phyloP scores from a whole-genome alignment of 352 stramenopile genomes.

The Phytophthora chlamydospora region DNA sequence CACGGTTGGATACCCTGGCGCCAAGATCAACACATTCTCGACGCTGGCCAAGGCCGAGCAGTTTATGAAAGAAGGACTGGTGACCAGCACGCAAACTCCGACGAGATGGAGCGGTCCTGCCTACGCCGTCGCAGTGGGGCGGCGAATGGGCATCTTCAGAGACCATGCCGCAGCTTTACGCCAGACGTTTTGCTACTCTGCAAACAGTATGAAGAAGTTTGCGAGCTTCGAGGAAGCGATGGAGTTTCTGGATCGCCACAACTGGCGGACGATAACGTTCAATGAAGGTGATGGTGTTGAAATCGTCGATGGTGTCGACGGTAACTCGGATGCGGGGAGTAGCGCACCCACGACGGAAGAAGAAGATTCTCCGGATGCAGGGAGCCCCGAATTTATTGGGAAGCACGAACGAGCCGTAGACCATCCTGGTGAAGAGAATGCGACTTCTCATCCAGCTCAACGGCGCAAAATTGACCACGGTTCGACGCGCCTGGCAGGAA shows the following conservation, averaged over 20 bases:
- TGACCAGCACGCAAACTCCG: neutral
- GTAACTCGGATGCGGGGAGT: neutral
- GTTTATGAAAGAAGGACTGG: slow-evolving; percentile 32
- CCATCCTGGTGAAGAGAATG: neutral
- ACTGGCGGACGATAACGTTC: slow-evolving; percentile 11
- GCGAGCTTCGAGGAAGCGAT: slow-evolving; percentile 44
- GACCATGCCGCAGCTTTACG: slow-evolving; percentile 41
- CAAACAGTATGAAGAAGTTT: slow-evolving; percentile 60
- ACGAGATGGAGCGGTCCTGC: neutral
- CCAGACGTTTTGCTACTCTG: slow-evolving; percentile 47
- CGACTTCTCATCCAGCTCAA: neutral
- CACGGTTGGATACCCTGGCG: slow-evolving; percentile 29
- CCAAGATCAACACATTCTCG: slow-evolving; percentile 58
- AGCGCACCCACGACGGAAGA: neutral
- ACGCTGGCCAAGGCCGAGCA: slow-evolving; percentile 45
- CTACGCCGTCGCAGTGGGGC: slow-evolving; percentile 62
- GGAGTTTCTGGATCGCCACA: slow-evolving; percentile 42
- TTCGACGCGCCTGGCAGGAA: slow-evolving; percentile 28
- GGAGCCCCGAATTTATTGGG: neutral
- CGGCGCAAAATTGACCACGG: slow-evolving; percentile 32
- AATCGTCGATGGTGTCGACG: neutral
- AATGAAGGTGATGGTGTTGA: neutral
- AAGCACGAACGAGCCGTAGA: slow-evolving; percentile 22
- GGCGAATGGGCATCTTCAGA: slow-evolving; percentile 54
- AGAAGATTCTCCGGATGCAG: neutral